A percentile compares a stretch with the other conserved stretches of the same genome.
These are phyloP conservation scores for Papiliotrema nemorosa DNA, from an alignment of 1,284 basidiomycete species.

Conservation along the genomic window DNA sequence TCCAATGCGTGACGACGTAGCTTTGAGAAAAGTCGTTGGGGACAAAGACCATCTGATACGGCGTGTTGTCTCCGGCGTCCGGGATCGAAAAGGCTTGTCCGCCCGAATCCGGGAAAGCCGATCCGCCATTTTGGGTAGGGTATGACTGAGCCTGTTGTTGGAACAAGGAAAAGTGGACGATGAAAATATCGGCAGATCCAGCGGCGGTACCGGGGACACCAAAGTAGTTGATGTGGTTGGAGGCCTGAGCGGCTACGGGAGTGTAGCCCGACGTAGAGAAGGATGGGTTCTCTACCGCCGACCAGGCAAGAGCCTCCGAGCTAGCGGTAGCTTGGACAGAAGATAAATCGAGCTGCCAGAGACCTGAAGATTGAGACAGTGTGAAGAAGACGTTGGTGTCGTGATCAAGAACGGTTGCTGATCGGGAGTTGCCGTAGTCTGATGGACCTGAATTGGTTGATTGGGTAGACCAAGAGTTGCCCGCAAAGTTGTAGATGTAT, in stretches of 20 bases:
- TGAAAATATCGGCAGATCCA: constrained; percentile 72
- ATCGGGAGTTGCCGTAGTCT: constrained; percentile 38
- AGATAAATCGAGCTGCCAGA: constrained; percentile 65
- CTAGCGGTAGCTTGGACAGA: constrained; percentile 58
- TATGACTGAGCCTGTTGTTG: constrained; percentile 71
- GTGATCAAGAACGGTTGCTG: constrained; percentile 69
- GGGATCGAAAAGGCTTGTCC: constrained; percentile 77
- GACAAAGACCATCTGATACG: constrained; percentile 77
- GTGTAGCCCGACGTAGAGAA: constrained; percentile 52
- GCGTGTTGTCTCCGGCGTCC: constrained; percentile 59
- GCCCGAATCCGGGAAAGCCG: constrained; percentile 67
- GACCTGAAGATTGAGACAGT: constrained; percentile 23
- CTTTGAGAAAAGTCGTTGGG: constrained; percentile 74
- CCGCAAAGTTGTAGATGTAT: constrained; percentile 49
- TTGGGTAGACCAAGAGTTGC: constrained; percentile 47
- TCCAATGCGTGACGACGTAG: constrained; percentile 62
- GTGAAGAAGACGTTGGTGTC: constrained; percentile 77
- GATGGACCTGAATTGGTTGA: constrained; percentile 37
- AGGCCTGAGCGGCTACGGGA: constrained; percentile 37
- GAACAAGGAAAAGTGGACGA: constrained; percentile 84
- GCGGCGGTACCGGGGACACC: constrained; percentile 63
- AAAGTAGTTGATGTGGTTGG: constrained; percentile 60
- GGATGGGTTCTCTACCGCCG: constrained; percentile 56
- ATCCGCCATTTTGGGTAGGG: constrained; percentile 49
- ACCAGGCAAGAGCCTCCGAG: constrained; percentile 60